Evolutionary conservation across 1,284 basidiomycete genomes (phyloP), one percentile per base, ranked within the genome.

Genomic region (Tilletia setariae): DNA sequence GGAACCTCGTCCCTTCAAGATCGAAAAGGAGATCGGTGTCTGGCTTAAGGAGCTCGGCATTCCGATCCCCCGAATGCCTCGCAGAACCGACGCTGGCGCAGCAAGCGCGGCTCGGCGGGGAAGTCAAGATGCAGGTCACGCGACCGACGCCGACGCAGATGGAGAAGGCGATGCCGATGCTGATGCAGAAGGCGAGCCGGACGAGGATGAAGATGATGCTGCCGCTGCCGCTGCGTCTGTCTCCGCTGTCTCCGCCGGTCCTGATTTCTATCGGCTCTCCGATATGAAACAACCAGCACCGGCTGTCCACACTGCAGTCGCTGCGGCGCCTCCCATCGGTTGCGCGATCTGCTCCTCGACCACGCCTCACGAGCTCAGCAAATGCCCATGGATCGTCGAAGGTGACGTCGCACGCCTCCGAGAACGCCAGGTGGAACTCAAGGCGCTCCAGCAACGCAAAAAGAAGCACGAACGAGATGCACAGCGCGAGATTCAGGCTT

Each of bases 111-210:
- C 23, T 40, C 56, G 21, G 19, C 21, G 19, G 46, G 21, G 19
- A 19, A 49, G 16, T 6, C 19, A 11, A 19, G 32, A 56, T 28
- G 51, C 21, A 2, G 51, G 25, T 28, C 11, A 21, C 8, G 16
- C 19, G 15, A 25, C 21, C 51, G 51, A 56, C 28, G 51, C 51
- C 25, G 51, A 56, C 4, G 51, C n/a, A 13, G 51, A 56, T 2
- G 51, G 21, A 15, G 51, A 13, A 30, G 30, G 19, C 15, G 56
- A 61, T 11, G 56, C 28, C 19, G 56, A 61, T 40, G 56, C 28
- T 16, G 56, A 61, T 61, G 56, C 28, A 19, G 56, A 61, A 13
- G 56, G 32, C n/a, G 56, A 61, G 13, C 32, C 56, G 56, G 56
- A 61, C 35, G 56, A 61, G 25, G 56, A 61, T 6, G 56, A 53